These are phyloP conservation scores for Mycena epipterygia DNA, from an alignment of 768 basidiomycete species.

Conservation along the genomic window DNA sequence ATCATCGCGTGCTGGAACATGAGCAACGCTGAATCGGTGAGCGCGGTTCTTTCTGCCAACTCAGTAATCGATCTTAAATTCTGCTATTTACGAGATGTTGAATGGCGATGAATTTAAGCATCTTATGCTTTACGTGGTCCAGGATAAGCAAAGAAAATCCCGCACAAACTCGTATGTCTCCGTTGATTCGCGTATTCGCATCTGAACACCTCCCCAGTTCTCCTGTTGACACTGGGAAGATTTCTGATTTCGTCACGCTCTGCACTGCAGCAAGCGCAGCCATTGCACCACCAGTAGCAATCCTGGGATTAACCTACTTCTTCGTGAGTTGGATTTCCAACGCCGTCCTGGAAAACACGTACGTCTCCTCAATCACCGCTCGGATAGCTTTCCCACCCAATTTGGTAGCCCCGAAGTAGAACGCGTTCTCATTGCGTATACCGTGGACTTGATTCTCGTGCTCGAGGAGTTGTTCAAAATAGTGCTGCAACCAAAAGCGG, in stretches of 20 bases:
- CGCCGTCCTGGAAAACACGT: neutral
- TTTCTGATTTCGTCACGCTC: neutral
- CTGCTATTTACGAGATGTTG: neutral
- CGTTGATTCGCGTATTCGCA: neutral
- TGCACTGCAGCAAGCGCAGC: neutral
- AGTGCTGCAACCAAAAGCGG: neutral
- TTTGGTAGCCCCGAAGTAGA: no score
- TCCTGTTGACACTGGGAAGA: neutral
- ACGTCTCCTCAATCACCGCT: neutral
- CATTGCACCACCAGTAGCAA: neutral
- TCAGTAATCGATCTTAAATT: neutral
- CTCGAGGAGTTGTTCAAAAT: no score
- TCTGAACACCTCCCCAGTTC: neutral
- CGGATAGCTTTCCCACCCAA: no score
- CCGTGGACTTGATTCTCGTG: no score
- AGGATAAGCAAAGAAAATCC: no score
- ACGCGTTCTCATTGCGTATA: no score
- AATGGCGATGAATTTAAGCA: constrained; percentile 12
- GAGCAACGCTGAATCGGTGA: neutral
- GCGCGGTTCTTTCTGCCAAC: neutral
- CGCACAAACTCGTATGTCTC: no score
- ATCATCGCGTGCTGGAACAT: constrained; percentile 19
- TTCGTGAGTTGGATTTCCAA: neutral
- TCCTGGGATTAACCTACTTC: neutral
- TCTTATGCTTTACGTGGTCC: neutral